These are phyloP conservation scores for Dorcoceras hygrometricum DNA, from an alignment of 257 asterid genomes.

Conservation along the genomic window DNA sequence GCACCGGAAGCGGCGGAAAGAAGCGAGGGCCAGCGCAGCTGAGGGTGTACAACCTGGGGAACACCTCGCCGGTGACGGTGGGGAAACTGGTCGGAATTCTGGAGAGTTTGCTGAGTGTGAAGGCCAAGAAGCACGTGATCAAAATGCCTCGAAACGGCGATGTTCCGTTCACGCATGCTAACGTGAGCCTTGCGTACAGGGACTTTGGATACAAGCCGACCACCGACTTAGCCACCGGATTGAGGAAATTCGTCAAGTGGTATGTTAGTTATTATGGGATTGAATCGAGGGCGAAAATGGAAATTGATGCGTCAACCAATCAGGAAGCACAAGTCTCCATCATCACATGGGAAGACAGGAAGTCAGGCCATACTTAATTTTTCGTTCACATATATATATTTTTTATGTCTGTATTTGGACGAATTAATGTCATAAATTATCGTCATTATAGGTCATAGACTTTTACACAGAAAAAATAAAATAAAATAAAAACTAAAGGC, in stretches of 20 bases:
- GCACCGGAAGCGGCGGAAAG: conserved; percentile 92
- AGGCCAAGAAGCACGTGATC: conserved; percentile 70
- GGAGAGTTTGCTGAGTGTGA: conserved; percentile 51
- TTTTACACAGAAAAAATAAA: conserved; percentile 21
- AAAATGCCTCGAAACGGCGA: conserved; percentile 96
- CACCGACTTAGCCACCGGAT: conserved; percentile 76
- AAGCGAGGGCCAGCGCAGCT: conserved; percentile 80
- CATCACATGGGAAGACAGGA: conserved; percentile 43
- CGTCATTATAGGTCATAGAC: conserved; percentile 36
- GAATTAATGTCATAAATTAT: conserved; percentile 24
- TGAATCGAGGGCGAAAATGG: conserved; percentile 69
- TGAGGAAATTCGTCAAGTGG: conserved; percentile 89
- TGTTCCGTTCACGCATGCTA: conserved; percentile 94
- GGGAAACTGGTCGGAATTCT: conserved; percentile 73
- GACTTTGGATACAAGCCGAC: conserved; percentile 91
- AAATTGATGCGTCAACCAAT: conserved; percentile 26
- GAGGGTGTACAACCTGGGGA: conserved; percentile 87
- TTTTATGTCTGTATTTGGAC: conserved; percentile 25
- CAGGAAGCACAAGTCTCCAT: conserved; percentile 31
- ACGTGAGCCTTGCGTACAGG: conserved; percentile 74
- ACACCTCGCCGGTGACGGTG: conserved; percentile 92
- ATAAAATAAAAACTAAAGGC: conserved; percentile 18
- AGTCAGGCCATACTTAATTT: conserved; percentile 22
- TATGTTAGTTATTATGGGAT: conserved; percentile 82
- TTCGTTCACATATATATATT: not conserved